Evolutionary conservation across 2,329 filamentous ascomycete genomes (phyloP).

Genomic region (Penicillium hesseltinei): DNA sequence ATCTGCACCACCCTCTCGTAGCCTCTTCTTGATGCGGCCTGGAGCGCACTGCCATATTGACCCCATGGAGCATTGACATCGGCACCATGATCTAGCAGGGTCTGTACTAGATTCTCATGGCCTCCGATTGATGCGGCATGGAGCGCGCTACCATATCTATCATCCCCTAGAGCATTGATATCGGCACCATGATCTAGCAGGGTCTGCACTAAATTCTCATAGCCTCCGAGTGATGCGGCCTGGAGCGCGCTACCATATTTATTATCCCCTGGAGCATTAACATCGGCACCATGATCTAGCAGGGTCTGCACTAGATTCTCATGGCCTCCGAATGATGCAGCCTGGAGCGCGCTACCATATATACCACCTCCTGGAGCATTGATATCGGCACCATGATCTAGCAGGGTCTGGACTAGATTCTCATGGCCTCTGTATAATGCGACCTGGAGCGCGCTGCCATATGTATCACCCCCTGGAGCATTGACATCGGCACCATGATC

Average conservation of each 20-base stretch:
- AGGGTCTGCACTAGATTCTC: neutral
- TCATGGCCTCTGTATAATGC: rapidly evolving
- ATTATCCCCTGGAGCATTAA: neutral
- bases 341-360: neutral
- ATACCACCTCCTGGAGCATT: too few relatives aligned
- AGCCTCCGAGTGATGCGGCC: rapidly evolving
- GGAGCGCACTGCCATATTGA: neutral
- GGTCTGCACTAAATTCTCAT: neutral
- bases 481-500: neutral
- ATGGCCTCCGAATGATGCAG: rapidly evolving
- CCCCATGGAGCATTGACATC: slow-evolving; percentile 1
- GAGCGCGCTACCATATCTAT: neutral
- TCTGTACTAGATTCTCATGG: neutral
- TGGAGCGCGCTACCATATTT: neutral
- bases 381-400: neutral
- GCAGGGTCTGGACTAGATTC: rapidly evolving
- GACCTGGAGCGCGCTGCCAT: neutral
- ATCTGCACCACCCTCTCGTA: neutral
- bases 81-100: slow-evolving; percentile 5
- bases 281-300: neutral
- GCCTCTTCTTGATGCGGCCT: neutral
- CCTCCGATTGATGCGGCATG: neutral
- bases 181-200: too few relatives aligned
- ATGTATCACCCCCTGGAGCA: neutral
- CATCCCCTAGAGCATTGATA: neutral